Base-by-base conservation (phyloP, 805 yeast species). In the Peterozyma xylosa region DNA sequence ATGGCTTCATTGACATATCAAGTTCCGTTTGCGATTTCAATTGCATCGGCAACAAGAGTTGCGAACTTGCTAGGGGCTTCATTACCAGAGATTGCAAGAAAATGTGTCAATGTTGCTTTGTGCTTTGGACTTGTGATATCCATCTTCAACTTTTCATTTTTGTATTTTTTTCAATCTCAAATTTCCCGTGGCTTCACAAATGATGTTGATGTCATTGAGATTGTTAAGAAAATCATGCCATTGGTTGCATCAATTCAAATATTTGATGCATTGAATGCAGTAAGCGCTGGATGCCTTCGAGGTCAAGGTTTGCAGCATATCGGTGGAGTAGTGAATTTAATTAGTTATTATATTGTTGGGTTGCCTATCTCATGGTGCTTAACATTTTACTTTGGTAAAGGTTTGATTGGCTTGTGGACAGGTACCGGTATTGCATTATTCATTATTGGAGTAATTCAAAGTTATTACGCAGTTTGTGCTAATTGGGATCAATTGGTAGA, bases 261-360 rank as follows among this genome's bases (percentile, higher is more conserved):
- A 21, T 75, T 76, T 43, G 93, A 85, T 59, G 80, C 82, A 10
- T 62, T 79, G 53, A 76, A 82, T 49, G 85, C 87, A 13, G 78
- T 82, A 40, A 75, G 85, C 1, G 89, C 87, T 13, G 91, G 91
- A 13, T 72, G 86, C 47, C 65, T 85, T 43, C 71, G 93, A 57
- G 91, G 91, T 5, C 90, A 83, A 63, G 91, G 91, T 13, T 76
- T 76, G 59, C 83, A 82, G 37, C 74, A 71, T 52, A 71, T 80
- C 33, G 83, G 84, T 0, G 83, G 84, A 2, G 69, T 70, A 42
- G 70, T 79, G 32, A 78, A 78, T 47, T 58, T 81, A 49, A 46
- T 76, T 32, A 66, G 82, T 5, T 81, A 80, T 57, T 81, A 82
- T 51, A 63, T 76, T 37, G 58, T 82, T 30, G 87, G 86, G 11